phyloP scores from a whole-genome alignment of 495 filamentous ascomycete species.

The Beverwykella pulmonaria region DNA sequence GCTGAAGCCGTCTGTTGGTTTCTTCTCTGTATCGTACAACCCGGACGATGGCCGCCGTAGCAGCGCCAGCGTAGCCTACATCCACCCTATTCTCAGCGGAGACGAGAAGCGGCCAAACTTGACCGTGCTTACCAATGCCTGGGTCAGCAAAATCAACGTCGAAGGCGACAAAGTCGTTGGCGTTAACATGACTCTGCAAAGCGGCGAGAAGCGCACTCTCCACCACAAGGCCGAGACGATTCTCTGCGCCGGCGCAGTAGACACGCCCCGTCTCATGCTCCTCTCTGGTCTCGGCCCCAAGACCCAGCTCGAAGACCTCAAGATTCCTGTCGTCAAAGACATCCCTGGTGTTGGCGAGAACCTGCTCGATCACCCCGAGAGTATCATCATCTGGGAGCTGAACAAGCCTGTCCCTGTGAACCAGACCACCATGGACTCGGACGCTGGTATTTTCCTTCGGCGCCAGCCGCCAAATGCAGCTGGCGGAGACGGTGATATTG shows the following conservation, averaged over 20 bases:
- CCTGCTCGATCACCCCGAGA: constrained; percentile 76
- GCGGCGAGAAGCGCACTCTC: constrained; percentile 62
- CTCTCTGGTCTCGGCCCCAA: constrained; percentile 76
- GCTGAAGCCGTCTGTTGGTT: constrained; percentile 73
- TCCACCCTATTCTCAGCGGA: constrained; percentile 78
- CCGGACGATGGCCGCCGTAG: constrained; percentile 76
- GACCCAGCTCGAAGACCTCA: constrained; percentile 63
- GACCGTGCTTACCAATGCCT: constrained; percentile 76
- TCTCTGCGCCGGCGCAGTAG: constrained; percentile 75
- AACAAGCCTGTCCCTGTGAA: constrained; percentile 72
- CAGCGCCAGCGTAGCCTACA: constrained; percentile 82
- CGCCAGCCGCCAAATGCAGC: constrained; percentile 67
- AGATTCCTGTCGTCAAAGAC: constrained; percentile 70
- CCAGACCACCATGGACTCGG: constrained; percentile 84
- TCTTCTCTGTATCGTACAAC: constrained; percentile 83
- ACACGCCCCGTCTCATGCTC: constrained; percentile 73
- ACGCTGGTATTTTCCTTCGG: constrained; percentile 81
- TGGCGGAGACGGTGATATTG: constrained; percentile 64
- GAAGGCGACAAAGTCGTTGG: constrained; percentile 62
- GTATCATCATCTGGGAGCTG: constrained; percentile 82
- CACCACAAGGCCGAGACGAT: constrained; percentile 70
- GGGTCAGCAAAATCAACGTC: constrained; percentile 76
- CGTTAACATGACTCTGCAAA: constrained; percentile 67
- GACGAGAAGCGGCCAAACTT: constrained; percentile 76
- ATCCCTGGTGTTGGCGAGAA: constrained; percentile 80